Conservation (phyloP, 2,329 filamentous ascomycete genomes). For the Xylaria sp. region DNA sequence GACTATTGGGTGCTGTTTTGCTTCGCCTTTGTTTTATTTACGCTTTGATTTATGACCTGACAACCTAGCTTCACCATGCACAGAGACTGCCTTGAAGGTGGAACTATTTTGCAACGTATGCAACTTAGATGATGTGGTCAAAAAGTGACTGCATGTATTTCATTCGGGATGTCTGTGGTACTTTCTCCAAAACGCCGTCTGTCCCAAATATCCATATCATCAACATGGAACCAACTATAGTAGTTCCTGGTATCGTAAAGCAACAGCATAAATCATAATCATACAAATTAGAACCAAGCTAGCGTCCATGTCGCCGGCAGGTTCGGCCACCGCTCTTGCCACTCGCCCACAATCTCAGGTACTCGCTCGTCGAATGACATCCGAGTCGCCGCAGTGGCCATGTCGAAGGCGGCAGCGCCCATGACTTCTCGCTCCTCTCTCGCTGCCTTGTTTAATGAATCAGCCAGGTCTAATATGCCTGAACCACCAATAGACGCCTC, state of each 20-base stretch:
- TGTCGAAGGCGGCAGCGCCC: slow-evolving; percentile 71
- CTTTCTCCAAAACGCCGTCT: background rate
- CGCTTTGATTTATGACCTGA: too few species aligned
- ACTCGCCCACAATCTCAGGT: slow-evolving; percentile 86
- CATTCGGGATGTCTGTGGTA: background rate
- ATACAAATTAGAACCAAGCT: slow-evolving; percentile 79
- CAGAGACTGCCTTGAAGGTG: background rate
- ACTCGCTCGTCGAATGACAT: slow-evolving; percentile 89
- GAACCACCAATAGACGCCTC: slow-evolving; percentile 89
- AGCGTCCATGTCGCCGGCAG: slow-evolving; percentile 92
- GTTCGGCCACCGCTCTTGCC: slow-evolving; percentile 95
- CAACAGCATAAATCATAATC: slow-evolving; percentile 21
- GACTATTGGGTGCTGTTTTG: too few species aligned
- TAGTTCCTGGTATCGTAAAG: slow-evolving; percentile 41
- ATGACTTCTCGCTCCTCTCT: slow-evolving; percentile 73
- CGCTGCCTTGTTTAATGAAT: slow-evolving; percentile 81
- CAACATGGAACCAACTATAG: slow-evolving; percentile 21
- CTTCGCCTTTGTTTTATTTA: too few species aligned
- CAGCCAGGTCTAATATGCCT: slow-evolving; percentile 89
- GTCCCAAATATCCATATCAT: slow-evolving; percentile 1
- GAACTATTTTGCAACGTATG: background rate
- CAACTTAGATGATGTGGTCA: background rate
- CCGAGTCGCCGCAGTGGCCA: slow-evolving; percentile 69
- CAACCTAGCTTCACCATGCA: too few species aligned
- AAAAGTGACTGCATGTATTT: background rate